Base-by-base conservation (phyloP, 2,329 filamentous ascomycete species). In the Talaromyces sp. region DNA sequence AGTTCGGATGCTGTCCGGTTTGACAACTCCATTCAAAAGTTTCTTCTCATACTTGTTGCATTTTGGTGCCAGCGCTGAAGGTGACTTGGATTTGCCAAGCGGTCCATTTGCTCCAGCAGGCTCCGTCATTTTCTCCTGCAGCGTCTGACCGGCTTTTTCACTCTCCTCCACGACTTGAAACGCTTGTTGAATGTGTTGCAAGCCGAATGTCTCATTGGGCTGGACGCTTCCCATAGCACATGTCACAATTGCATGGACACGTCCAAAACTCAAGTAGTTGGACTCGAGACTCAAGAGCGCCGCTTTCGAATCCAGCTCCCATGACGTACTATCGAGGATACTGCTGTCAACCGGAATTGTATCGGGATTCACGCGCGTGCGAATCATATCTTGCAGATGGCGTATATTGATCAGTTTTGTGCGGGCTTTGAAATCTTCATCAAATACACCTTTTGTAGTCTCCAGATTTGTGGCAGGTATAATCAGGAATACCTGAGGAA, bases 31-130 rank as follows among this genome's bases (percentile, higher is more conserved):
- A 3, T 85, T 83, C 52, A 96, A 79, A 8, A 99, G 81, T 66
- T 88, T 88, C 73, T 91, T 90, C 74, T 97, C 94, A 65, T 96
- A 87, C 56, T 87, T 81, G 60, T 89, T 92, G 66, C 84, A 86
- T 48, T 80, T 85, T 67, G 80, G 80, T 63, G 79, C 81, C 61
- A 84, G 68, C 50, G 79, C 77, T 27, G 78, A 79, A 85, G 72
- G 14, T 78, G 69, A 60, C n/a, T 57, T 61, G 19, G 54, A 53
- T 14, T 8, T 17, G 26, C 46, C 29, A n/a, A 53, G 27, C 8
- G 26, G 32, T 54, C 35, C 58, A 11, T 27, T 27, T 21, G 50
- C 9, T 24, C 57, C 58, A 17, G 53, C 10, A 77, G 74, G 58
- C 69, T 74, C 64, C 74, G 46, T 70, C 66, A 11, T 72, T 72